phyloP scores from a whole-genome alignment of 768 basidiomycete species.

The Leccinum subtestaceum region DNA sequence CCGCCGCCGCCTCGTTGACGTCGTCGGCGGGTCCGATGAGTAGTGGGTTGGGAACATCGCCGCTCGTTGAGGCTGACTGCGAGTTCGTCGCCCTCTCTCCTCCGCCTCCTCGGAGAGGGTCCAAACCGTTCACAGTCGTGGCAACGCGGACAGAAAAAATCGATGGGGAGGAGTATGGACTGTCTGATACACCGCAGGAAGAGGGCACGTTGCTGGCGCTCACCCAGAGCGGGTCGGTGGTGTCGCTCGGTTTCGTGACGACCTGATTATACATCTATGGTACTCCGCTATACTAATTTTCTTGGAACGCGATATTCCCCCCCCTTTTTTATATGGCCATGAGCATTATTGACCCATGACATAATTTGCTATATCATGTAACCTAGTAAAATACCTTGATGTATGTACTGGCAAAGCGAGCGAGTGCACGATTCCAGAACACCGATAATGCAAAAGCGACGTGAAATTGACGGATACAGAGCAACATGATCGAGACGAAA shows the following conservation, averaged over 20 bases:
- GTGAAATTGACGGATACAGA: slow-evolving; percentile 19
- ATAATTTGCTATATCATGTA: background rate
- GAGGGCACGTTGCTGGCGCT: slow-evolving; percentile 31
- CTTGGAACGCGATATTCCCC: slow-evolving; percentile 9
- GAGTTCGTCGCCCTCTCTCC: slow-evolving; percentile 56
- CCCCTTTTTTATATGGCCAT: background rate
- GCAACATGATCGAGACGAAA: background rate
- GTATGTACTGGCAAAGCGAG: background rate
- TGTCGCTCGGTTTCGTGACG: slow-evolving; percentile 50
- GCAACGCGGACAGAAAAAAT: slow-evolving; percentile 11
- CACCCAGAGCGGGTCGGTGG: slow-evolving; percentile 50
- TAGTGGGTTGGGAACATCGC: slow-evolving; percentile 11
- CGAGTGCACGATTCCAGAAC: background rate
- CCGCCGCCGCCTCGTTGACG: slow-evolving; percentile 37
- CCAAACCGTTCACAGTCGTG: slow-evolving; percentile 41
- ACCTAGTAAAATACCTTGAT: background rate
- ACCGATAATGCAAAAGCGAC: background rate
- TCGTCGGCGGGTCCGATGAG: background rate
- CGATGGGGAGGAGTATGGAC: slow-evolving; percentile 5
- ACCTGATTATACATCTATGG: slow-evolving; percentile 29
- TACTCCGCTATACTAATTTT: slow-evolving; percentile 10
- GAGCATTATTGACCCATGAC: background rate
- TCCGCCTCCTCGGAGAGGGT: slow-evolving; percentile 64
- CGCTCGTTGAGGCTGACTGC: slow-evolving; percentile 25
- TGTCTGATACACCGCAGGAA: slow-evolving; percentile 8